Evolutionary conservation across 371 early-diverging fungal species (phyloP), one percentile per base, ranked within the genome.

Genomic region (Thermomucor indicae-seudaticae): DNA sequence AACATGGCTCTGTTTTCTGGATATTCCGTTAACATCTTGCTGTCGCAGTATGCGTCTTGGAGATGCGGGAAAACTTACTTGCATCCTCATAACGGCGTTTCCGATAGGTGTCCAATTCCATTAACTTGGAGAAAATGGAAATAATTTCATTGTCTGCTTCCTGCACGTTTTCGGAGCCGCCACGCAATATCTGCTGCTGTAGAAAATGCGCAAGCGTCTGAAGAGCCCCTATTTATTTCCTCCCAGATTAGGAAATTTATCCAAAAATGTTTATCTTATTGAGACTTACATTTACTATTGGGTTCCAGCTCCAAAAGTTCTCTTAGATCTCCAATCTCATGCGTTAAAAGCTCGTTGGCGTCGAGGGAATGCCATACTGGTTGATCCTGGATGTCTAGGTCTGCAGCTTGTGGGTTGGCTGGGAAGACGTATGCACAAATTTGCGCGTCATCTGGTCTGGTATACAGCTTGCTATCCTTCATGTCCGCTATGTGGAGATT

Each of bases 241-340:
- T n/a, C 38, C n/a, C n/a, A n/a, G n/a, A n/a, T n/a, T n/a, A n/a
- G n/a, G n/a, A n/a, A n/a, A n/a, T n/a, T n/a, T n/a, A n/a, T n/a
- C n/a, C n/a, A n/a, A n/a, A n/a, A n/a, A n/a, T n/a, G n/a, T n/a
- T n/a, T n/a, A n/a, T n/a, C n/a, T n/a, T n/a, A n/a, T n/a, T n/a
- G n/a, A 41, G 30, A 49, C 75, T 65, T 78, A 84, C 96, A 91
- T 77, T 90, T 90, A 59, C 89, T 82, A 29, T 91, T 87, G 0
- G 94, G 93, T 52, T 95, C 97, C 24, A 92, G 37, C 19, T 93
- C 94, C 6, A 86, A 44, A 37, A 96, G 68, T 55, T 95, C 96
- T 25, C 82, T 69, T 14, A 95, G 75, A 11, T 71, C 67, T 11
- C 69, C 54, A 29, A 89, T 74, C 57, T 94, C 91, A 23, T 71